Evolutionary conservation across 2,329 filamentous ascomycete species (phyloP), one percentile per base, ranked within the genome.

Genomic region (Alternaria brassicae): DNA sequence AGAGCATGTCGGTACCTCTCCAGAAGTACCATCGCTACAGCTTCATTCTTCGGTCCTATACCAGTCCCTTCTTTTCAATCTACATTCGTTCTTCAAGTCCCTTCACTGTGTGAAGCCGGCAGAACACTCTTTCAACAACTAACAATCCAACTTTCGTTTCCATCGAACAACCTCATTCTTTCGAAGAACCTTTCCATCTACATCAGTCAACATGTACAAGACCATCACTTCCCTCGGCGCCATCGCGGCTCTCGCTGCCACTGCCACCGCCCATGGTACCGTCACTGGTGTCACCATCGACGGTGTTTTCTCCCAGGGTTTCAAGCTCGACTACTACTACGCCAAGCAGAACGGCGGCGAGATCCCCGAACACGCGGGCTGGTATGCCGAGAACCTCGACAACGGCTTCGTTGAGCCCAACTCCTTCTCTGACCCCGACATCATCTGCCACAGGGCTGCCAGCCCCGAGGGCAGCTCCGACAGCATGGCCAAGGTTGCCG

Each of bases 381-480:
- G 82, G 61, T 74, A 71, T 50, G 73, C 75, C 10, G 72, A 76
- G 61, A 71, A 77, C 68, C 69, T 75, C 41, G 75, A 76, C 68
- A 77, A 76, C 62, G 73, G 74, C 59, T 77, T 75, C 56, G 69
- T 77, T 28, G 65, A 68, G 53, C 72, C 72, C 42, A 66, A 69
- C 60, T 47, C 61, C 28, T 77, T 70, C 65, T 58, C 53, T 53
- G 60, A 56, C 15, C 40, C 73, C 48, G 73, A 77, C 65, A 88
- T 89, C 64, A 85, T 87, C 77, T 89, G 87, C 80, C 88, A 90
- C 81, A 81, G 81, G 72, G 77, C 78, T 41, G 86, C 83, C 28
- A 80, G 81, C 28, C 81, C 82, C 79, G 61, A 67, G 28, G 59
- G 59, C 27, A 67, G 63, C 25, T 67, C 62, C 10, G 78, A 81